Conservation (phyloP, 2,329 filamentous ascomycete species). For the Fusarium camptoceras region DNA sequence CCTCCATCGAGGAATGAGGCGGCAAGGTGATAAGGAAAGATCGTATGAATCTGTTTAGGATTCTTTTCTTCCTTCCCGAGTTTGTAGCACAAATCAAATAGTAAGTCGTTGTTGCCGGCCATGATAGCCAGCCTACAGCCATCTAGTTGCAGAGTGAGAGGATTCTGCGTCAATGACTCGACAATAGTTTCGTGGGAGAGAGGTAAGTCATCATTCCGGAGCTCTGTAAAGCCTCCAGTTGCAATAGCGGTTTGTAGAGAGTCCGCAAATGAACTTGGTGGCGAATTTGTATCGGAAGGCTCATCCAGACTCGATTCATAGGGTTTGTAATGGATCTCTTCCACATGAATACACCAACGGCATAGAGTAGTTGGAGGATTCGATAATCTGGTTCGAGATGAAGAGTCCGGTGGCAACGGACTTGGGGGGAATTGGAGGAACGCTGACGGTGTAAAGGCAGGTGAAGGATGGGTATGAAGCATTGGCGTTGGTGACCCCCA, state of each 20-base stretch:
- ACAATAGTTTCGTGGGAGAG: background rate
- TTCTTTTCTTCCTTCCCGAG: no score
- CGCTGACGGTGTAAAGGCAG: background rate
- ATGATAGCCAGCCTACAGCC: conserved; percentile 28
- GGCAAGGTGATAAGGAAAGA: conserved; percentile 17
- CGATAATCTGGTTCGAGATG: fast-evolving
- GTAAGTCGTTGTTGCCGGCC: background rate
- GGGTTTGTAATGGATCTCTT: no score
- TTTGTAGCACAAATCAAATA: fast-evolving
- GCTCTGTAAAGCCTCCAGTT: background rate
- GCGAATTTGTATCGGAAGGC: background rate
- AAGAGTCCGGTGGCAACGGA: background rate
- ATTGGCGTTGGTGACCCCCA: background rate
- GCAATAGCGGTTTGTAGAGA: background rate
- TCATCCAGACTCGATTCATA: background rate
- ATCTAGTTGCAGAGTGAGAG: background rate
- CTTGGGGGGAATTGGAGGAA: background rate
- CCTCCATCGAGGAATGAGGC: conserved; percentile 18
- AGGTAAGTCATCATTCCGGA: background rate
- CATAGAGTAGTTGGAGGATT: no score
- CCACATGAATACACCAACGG: no score
- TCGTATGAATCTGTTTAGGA: background rate
- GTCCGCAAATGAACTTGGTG: background rate
- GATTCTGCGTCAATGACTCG: background rate
- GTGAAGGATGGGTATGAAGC: background rate